phyloP scores from a whole-genome alignment of 2,329 filamentous ascomycete genomes.

The Hortaea sp. region DNA sequence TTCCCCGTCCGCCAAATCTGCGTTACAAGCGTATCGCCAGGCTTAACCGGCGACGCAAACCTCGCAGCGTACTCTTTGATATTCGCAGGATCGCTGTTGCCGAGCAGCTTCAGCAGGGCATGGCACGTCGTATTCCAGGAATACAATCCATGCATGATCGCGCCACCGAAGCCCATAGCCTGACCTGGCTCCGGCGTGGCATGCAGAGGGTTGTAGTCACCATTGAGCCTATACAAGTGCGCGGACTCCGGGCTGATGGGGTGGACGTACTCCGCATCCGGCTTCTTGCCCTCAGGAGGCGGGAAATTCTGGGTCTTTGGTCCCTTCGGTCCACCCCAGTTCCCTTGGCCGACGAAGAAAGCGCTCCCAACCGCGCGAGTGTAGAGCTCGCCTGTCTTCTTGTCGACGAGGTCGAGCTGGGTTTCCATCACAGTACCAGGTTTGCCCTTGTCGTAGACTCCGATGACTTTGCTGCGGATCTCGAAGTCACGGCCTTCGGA shows the following conservation, averaged over 20 bases:
- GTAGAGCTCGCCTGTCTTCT: slow-evolving; percentile 59
- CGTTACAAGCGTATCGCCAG: slow-evolving; percentile 70
- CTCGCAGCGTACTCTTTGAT: slow-evolving; percentile 81
- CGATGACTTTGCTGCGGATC: slow-evolving; percentile 65
- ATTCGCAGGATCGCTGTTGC: slow-evolving; percentile 67
- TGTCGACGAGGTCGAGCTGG: slow-evolving; percentile 67
- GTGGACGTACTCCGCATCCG: slow-evolving; percentile 57
- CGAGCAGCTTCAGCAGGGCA: slow-evolving; percentile 61
- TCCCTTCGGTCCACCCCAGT: slow-evolving; percentile 81
- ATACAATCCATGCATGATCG: slow-evolving; percentile 82
- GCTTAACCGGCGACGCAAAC: slow-evolving; percentile 75
- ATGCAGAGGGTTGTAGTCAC: slow-evolving; percentile 90
- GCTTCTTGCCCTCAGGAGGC: slow-evolving; percentile 59
- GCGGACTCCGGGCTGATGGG: slow-evolving; percentile 65
- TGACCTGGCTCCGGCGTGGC: slow-evolving; percentile 64
- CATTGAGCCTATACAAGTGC: slow-evolving; percentile 72
- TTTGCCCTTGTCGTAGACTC: slow-evolving; percentile 84
- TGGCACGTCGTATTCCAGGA: slow-evolving; percentile 74
- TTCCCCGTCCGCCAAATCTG: slow-evolving; percentile 72
- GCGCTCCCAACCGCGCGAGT: slow-evolving; percentile 56
- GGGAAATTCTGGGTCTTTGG: slow-evolving; percentile 70
- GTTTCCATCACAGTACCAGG: slow-evolving; percentile 73
- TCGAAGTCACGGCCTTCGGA: slow-evolving; percentile 67
- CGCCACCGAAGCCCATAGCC: slow-evolving; percentile 84
- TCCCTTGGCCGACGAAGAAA: slow-evolving; percentile 73